phyloP scores from a whole-genome alignment of 495 filamentous ascomycete species.

The Alectoria sarmentosa region DNA sequence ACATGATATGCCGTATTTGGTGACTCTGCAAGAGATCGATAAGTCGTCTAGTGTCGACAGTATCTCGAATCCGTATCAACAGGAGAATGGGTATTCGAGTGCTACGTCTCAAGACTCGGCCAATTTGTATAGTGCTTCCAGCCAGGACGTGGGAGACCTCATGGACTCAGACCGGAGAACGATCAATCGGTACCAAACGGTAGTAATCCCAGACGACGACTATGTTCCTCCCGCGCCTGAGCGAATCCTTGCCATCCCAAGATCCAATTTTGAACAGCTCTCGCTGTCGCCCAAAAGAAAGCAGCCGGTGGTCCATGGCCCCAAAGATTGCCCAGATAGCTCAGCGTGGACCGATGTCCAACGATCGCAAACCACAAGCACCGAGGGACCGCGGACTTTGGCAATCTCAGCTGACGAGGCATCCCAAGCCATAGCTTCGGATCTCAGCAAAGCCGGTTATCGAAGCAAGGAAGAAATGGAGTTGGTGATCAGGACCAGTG shows the following conservation, averaged over 20 bases:
- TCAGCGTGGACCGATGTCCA: neutral
- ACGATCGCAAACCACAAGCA: neutral
- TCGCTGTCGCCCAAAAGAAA: neutral
- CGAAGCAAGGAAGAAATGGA: neutral
- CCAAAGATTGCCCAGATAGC: neutral
- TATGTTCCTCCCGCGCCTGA: neutral
- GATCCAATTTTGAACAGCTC: neutral
- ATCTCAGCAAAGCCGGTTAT: neutral
- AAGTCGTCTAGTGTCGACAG: neutral
- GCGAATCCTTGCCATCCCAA: neutral
- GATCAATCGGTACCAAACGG: neutral
- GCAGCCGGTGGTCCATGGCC: neutral
- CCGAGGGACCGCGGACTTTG: neutral
- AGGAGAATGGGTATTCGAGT: conserved; percentile 4
- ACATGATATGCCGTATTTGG: conserved; percentile 8
- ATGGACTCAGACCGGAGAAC: neutral
- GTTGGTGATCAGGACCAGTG: conserved; percentile 7
- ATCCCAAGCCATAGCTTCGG: conserved; percentile 12
- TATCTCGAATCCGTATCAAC: conserved; percentile 5
- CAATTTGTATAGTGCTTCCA: neutral
- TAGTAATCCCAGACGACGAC: neutral
- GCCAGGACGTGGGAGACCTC: neutral
- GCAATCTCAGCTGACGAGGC: conserved; percentile 5
- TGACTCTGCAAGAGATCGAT: conserved; percentile 6
- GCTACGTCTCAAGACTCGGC: conserved; percentile 6